These are phyloP conservation scores for Arthrinium phaeospermum DNA, from an alignment of 2,329 filamentous ascomycete genomes.

Conservation along the genomic window DNA sequence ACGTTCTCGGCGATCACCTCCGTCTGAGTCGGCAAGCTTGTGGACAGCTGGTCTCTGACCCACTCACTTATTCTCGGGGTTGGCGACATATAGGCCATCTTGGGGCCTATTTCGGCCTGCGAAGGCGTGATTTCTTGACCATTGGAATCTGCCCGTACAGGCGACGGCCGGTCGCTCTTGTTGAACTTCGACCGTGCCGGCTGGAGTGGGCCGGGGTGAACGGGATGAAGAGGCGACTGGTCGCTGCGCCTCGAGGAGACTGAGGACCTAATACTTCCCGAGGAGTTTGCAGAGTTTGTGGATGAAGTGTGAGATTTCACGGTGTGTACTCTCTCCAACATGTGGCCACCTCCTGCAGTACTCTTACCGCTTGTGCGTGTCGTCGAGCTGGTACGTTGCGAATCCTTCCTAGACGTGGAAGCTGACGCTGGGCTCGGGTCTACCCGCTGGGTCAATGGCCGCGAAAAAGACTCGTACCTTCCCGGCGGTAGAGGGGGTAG, in stretches of 20 bases:
- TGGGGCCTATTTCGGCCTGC: not conserved
- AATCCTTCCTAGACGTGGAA: not conserved
- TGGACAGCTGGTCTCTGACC: conserved; percentile 20
- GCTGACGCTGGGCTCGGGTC: not conserved
- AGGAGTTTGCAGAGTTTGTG: not conserved
- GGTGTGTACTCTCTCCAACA: not conserved
- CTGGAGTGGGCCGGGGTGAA: not conserved
- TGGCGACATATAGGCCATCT: not conserved
- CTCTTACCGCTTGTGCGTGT: not conserved
- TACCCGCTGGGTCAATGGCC: not conserved
- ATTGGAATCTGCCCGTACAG: not conserved
- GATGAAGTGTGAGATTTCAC: conserved; percentile 7
- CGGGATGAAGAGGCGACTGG: not conserved
- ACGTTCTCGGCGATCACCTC: conserved; percentile 7
- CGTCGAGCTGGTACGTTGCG: not conserved
- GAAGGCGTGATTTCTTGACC: not conserved
- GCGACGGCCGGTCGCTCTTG: not conserved
- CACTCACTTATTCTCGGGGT: conserved; percentile 20
- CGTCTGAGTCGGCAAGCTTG: not conserved
- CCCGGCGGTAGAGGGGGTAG: conserved; percentile 22
- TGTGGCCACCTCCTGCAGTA: not conserved
- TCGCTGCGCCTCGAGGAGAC: not conserved
- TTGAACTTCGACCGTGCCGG: not conserved
- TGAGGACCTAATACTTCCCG: not conserved
- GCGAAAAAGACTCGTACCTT: conserved; percentile 6